A percentile compares a stretch with the other conserved stretches of the same genome.
Conservation (phyloP, 352 stramenopile species). For the Globisporangium lucens region DNA sequence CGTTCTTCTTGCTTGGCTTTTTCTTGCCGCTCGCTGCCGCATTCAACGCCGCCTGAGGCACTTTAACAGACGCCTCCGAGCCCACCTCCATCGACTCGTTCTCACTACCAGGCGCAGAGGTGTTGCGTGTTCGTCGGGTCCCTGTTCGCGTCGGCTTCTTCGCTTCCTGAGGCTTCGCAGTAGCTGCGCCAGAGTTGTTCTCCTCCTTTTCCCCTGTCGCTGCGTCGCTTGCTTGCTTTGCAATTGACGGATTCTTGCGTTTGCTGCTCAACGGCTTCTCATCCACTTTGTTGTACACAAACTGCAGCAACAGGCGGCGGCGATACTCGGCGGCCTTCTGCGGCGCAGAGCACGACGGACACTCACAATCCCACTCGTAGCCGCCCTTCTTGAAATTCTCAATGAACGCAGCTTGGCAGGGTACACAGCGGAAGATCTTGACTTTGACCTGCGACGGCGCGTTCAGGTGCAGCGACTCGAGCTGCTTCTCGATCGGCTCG, state of each 20-base stretch:
- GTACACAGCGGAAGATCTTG: conserved; percentile 41
- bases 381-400: conserved; percentile 37
- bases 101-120: neutral
- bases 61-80: neutral
- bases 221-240: neutral
- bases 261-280: conserved; percentile 9
- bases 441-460: conserved; percentile 21
- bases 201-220: neutral
- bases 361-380: conserved; percentile 38
- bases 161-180: neutral
- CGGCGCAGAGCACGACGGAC: conserved; percentile 34
- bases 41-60: neutral
- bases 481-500: conserved; percentile 30
- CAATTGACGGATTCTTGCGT: neutral
- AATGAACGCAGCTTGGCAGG: conserved; percentile 41
- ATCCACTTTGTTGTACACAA: conserved; percentile 35
- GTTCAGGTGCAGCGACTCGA: conserved; percentile 27
- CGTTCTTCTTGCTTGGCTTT: neutral
- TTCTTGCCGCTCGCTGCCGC: conserved; percentile 2
- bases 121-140: conserved; percentile 4
- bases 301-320: conserved; percentile 36
- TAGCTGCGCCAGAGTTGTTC: neutral
- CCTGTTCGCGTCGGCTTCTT: neutral
- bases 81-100: conserved; percentile 10
- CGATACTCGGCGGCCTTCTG: conserved; percentile 34